These are phyloP conservation scores for Blastobotrys arbuscula DNA, from an alignment of 1,139 yeast genomes.

Conservation along the genomic window DNA sequence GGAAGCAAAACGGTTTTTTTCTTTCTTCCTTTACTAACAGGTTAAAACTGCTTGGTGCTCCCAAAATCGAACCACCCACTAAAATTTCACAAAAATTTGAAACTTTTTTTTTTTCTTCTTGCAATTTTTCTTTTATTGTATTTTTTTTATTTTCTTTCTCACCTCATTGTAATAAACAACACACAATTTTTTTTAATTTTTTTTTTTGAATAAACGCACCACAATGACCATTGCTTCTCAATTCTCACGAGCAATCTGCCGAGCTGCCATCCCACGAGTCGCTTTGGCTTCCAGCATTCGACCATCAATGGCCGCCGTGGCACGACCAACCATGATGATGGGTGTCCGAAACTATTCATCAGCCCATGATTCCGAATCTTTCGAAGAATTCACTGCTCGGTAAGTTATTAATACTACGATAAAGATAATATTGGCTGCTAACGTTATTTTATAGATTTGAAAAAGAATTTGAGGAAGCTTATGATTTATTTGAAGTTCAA, in stretches of 20 bases:
- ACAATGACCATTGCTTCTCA: slow-evolving; percentile 11
- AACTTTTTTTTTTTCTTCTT: not conserved
- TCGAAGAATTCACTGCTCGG: slow-evolving; percentile 83
- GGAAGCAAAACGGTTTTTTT: no score
- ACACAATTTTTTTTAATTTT: no score
- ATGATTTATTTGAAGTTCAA: slow-evolving; percentile 96
- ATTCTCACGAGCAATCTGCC: slow-evolving; percentile 9
- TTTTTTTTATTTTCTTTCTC: not conserved
- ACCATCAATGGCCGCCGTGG: slow-evolving; percentile 3
- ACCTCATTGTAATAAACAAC: not conserved
- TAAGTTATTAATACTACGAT: slow-evolving; percentile 15
- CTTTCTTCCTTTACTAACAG: not conserved
- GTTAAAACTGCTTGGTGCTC: no score
- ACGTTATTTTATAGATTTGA: slow-evolving; percentile 57
- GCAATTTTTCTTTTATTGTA: not conserved
- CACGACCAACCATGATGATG: slow-evolving; percentile 8
- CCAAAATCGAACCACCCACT: no score
- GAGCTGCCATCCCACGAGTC: slow-evolving; percentile 9
- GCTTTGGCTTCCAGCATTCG: slow-evolving; percentile 6
- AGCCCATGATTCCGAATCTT: slow-evolving; percentile 80
- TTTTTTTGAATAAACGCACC: no score
- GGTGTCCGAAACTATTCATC: slow-evolving; percentile 48
- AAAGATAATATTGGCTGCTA: not conserved
- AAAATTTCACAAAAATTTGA: not conserved
- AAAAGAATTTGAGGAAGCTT: slow-evolving; percentile 96